A percentile compares a stretch with the other conserved stretches of the same genome.
Conservation (phyloP, 1,284 basidiomycete species). For the Sanghuangporus baumii region DNA sequence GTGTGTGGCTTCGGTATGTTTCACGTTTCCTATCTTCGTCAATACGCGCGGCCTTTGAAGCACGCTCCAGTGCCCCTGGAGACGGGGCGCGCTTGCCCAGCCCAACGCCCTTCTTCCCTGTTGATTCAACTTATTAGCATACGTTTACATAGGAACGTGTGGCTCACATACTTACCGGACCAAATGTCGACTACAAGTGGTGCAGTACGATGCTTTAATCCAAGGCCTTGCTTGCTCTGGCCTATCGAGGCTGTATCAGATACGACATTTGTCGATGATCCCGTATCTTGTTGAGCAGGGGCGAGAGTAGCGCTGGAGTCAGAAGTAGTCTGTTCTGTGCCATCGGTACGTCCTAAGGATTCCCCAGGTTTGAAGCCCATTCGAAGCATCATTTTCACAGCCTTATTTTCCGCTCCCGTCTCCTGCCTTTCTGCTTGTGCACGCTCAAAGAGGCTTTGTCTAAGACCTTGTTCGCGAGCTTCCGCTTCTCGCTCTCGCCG, state of each 20-base stretch:
- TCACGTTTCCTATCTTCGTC: slow-evolving; percentile 50
- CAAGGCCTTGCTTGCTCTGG: slow-evolving; percentile 14
- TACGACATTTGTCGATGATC: neutral
- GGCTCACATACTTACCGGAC: slow-evolving; percentile 46
- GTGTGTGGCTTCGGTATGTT: slow-evolving; percentile 60
- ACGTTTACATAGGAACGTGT: neutral
- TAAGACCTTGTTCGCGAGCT: slow-evolving; percentile 67
- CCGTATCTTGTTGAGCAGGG: neutral
- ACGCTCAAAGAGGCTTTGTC: slow-evolving; percentile 70
- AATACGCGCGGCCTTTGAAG: slow-evolving; percentile 71
- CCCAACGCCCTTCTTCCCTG: slow-evolving; percentile 76
- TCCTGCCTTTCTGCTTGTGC: slow-evolving; percentile 58
- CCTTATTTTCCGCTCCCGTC: slow-evolving; percentile 49
- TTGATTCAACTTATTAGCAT: neutral
- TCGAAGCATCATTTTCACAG: slow-evolving; percentile 81
- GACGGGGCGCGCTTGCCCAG: slow-evolving; percentile 62
- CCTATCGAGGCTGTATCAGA: neutral
- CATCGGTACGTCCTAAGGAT: slow-evolving; percentile 50
- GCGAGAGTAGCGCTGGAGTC: slow-evolving; percentile 17
- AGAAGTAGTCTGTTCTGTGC: slow-evolving; percentile 15
- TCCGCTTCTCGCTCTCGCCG: slow-evolving; percentile 67
- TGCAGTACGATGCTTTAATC: slow-evolving; percentile 42
- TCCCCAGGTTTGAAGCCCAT: slow-evolving; percentile 85
- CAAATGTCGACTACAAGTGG: slow-evolving; percentile 72
- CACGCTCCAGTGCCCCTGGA: slow-evolving; percentile 51